These are phyloP conservation scores for Nepenthes gracilis DNA, from an alignment of 148 eudicot species.

Conservation along the genomic window DNA sequence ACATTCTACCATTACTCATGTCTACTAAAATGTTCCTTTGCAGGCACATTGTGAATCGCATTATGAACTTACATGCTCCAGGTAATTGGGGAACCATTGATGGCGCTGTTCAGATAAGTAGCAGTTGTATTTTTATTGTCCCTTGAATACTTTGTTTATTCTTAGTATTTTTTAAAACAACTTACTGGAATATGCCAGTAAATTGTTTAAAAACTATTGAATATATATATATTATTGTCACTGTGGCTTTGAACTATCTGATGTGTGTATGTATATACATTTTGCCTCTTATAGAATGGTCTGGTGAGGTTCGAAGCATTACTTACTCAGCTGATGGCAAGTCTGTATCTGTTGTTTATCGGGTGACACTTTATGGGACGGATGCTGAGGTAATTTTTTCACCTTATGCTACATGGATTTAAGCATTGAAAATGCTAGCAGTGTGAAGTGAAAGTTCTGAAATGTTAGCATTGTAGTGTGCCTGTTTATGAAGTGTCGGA, in stretches of 20 bases:
- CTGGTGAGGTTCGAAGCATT: slow-evolving; percentile 78
- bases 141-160: background rate
- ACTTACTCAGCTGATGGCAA: slow-evolving; percentile 74
- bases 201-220: no score
- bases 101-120: background rate
- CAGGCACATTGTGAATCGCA: slow-evolving; percentile 90
- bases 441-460: no score
- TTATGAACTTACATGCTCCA: slow-evolving; percentile 88
- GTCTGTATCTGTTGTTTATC: slow-evolving; percentile 75
- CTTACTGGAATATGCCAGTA: no score
- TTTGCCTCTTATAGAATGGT: slow-evolving; percentile 58
- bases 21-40: slow-evolving; percentile 4
- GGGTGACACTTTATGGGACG: slow-evolving; percentile 79
- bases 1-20: background rate
- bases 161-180: no score
- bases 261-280: background rate
- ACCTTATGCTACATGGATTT: background rate
- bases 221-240: no score
- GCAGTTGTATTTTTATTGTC: background rate
- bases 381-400: slow-evolving; percentile 68
- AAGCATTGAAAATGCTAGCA: no score
- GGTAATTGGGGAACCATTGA: slow-evolving; percentile 26
- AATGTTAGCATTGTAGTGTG: no score
- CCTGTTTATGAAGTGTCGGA: no score
- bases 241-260: background rate